A percentile compares a stretch with the other conserved stretches of the same genome.
Conservation (phyloP, 495 filamentous ascomycete species). For the Bombardia bombarda region DNA sequence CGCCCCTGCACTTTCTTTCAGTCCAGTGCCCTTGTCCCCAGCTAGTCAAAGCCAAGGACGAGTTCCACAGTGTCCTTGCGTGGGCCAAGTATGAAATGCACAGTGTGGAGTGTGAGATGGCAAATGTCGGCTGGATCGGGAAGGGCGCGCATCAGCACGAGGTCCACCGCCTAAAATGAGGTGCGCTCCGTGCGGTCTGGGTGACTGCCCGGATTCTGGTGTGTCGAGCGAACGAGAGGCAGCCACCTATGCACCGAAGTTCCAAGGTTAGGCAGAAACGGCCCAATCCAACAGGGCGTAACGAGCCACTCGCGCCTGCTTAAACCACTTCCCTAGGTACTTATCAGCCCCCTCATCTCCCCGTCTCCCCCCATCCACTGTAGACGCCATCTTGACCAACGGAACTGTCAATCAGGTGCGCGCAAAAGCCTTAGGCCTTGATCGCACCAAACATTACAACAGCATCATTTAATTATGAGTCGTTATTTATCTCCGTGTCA, state of each 20-base stretch:
- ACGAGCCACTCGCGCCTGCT: constrained; percentile 4
- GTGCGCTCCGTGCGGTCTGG: too few relatives aligned
- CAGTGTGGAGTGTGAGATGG: constrained; percentile 7
- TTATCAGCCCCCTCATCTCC: constrained; percentile 5
- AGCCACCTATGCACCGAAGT: background rate
- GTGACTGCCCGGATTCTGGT: too few relatives aligned
- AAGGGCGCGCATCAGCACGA: background rate
- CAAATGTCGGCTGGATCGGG: background rate
- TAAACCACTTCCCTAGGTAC: background rate
- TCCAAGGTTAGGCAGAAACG: constrained; percentile 10
- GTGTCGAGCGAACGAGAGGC: background rate
- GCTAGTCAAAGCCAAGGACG: constrained; percentile 5
- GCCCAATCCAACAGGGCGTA: constrained; percentile 11
- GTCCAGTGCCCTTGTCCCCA: constrained; percentile 3
- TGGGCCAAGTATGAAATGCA: constrained; percentile 2
- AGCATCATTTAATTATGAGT: too few relatives aligned
- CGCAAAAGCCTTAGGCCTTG: too few relatives aligned
- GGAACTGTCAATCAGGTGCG: too few relatives aligned
- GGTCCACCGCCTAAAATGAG: too few relatives aligned
- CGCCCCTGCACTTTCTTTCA: background rate
- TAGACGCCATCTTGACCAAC: too few relatives aligned
- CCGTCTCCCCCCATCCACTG: constrained; percentile 1
- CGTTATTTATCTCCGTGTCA: too few relatives aligned
- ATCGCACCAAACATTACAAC: too few relatives aligned
- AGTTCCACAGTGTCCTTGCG: constrained; percentile 7